phyloP scores from a whole-genome alignment of 345 rosid genomes.

The rapeseed (Brassica napus) region Da-Ae NC_063444.1:8892501-8893000 shows the following conservation, averaged over 20 bases:
- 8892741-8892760: conserved; percentile 97
- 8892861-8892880: conserved; percentile 91
- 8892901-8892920: not conserved
- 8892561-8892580: conserved; percentile 87
- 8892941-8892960: not conserved
- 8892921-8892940: not conserved
- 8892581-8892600: conserved; percentile 58
- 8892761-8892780: conserved; percentile 66
- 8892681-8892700: not conserved
- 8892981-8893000: not conserved
- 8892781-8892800: not conserved
- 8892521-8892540: conserved; percentile 94
- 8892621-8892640: not conserved
- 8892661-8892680: not conserved
- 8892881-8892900: conserved; percentile 45
- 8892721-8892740: conserved; percentile 95
- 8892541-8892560: conserved; percentile 86
- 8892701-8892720: conserved; percentile 46
- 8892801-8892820: not conserved
- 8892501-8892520: conserved; percentile 96
- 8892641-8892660: not conserved
- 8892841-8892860: conserved; percentile 58
- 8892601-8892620: not conserved
- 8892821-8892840: not conserved
- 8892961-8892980: not conserved